Evolutionary conservation across 2,329 filamentous ascomycete genomes (phyloP), one percentile per base, ranked within the genome.

Genomic region (Aspergillus piperis): DNA sequence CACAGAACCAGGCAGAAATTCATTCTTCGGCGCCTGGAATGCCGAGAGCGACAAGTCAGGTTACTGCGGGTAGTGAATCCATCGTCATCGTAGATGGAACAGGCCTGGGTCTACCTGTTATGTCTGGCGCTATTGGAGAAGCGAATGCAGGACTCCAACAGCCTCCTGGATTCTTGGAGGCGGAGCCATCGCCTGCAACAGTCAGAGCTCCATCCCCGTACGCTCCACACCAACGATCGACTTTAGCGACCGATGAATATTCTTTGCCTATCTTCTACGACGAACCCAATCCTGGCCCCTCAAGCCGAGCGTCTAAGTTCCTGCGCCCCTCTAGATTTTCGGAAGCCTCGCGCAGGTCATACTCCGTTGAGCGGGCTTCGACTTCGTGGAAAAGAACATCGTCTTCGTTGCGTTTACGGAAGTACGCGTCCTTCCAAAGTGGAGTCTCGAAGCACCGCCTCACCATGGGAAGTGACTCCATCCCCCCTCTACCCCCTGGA

Each of bases 11-110:
- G 47, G 36, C 13, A 39, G 42, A 57, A 8, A 5, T 47, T 19
- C 36, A 27, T 42, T 15, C 5, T 17, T 23, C 57, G 19, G 19
- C 49, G 19, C 56, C 60, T 5, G 62, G 72, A 5, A 65, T 51
- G n/a, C 32, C 75, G 8, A 76, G 83, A 48, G 61, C 69, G 32
- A 65, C 72, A 55, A 86, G 84, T 64, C 80, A 81, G 58, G 85
- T 94, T 48, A 95, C 92, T 0, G 82, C 83, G 10, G 90, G 91
- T n/a, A 96, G 91, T 80, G 89, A 93, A 71, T 96, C 92, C 0
- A 96, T 96, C 65, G 84, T 96, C 58, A 96, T 96, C 70, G 87
- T 96, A 38, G 91, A 96, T 67, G 84, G 84, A 64, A 86, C 84
- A 32, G 77, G 78, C 7, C 67, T 75, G 8, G 68, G 75, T 39